Base-by-base conservation (phyloP, 306 rosid species). In the Notholithocarpus densiflorus region DNA sequence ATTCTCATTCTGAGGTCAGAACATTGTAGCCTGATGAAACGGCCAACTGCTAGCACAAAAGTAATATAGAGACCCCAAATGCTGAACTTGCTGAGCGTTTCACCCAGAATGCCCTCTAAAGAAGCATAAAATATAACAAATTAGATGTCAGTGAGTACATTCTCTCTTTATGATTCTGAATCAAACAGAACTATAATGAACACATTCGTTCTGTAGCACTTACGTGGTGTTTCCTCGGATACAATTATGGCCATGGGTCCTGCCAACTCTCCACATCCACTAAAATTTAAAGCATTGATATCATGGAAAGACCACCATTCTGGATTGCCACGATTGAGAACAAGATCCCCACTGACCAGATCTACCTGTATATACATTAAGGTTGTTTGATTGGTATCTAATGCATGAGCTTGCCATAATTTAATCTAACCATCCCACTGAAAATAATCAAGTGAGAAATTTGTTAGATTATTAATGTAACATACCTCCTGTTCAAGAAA, bases 61-160 rank as follows among this genome's bases (percentile, higher is more conserved):
- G 99, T 96, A 73, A 96, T 93, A 90, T 96, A 96, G 79, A 96
- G 98, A 83, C 99, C 99, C 99, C 98, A 96, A 79, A 96, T 96
- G 92, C 99, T 96, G 96, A 96, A 96, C 90, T 96, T 96, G 96
- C 98, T 96, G 32, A 96, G 92, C 26, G 98, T 96, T 84, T 96
- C 99, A 57, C 99, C 99, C 55, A 96, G 94, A 76, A 96, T 93
- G 78, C 99, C 99, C 90, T 92, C 99, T 96, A 93, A 56, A 86
- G 73, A 52, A 73, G 69, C 55, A 84, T 75, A 10, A 45, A 45
- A 1, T 45, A 45, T 10, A 45, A 45, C 52, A 45, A 45, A 45
- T 8, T 9, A 10, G 52, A 45, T 45, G 52, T 45, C 52, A 9
- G 52, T 45, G 52, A 14, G 14, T 2, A 45, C 52, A 45, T 45